Evolutionary conservation across 2,329 filamentous ascomycete genomes (phyloP), one percentile per base, ranked within the genome.

Genomic region (Xylaria sp.): DNA sequence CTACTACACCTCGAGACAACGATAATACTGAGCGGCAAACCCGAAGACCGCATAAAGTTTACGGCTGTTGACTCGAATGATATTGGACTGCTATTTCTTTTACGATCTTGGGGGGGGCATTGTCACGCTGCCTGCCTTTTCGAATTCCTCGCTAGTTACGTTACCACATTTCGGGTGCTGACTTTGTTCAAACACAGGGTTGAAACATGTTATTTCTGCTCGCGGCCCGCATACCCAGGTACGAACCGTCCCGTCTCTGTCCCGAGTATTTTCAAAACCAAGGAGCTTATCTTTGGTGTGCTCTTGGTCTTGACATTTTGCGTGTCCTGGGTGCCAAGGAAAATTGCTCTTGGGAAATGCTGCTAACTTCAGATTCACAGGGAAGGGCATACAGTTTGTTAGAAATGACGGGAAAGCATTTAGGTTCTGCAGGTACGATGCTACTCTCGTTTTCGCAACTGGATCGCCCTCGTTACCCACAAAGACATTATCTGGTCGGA

Each of bases 131-230:
- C 38, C 46, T 44, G 10, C 17, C 5, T 25, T 15, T 19, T n/a
- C 38, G 40, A 43, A 7, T 15, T 44, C 37, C 23, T 10, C 19
- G 27, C n/a, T n/a, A n/a, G n/a, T n/a, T n/a, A n/a, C 11, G 27
- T 19, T 11, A 21, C 19, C n/a, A 61, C 15, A 27, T 40, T 17
- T 25, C 5, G 13, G 29, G 21, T 44, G 67, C 66, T 59, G 25
- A 57, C 19, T 29, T 17, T 29, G 54, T 46, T 57, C 40, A 40
- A 44, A 49, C 33, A 54, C 62, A 83, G 82, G 75, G 81, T 85
- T 71, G 87, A 90, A 76, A 88, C 85, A 48, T 91, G 88, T 76
- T 88, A 89, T 73, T 90, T 91, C 75, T 91, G 89, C 77, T 88
- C 85, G 65, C 83, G 85, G 65, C 88, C 88, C 51, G 82, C 83